Conservation (phyloP, 805 yeast genomes). For the Metschnikowia noctiluminum region DNA sequence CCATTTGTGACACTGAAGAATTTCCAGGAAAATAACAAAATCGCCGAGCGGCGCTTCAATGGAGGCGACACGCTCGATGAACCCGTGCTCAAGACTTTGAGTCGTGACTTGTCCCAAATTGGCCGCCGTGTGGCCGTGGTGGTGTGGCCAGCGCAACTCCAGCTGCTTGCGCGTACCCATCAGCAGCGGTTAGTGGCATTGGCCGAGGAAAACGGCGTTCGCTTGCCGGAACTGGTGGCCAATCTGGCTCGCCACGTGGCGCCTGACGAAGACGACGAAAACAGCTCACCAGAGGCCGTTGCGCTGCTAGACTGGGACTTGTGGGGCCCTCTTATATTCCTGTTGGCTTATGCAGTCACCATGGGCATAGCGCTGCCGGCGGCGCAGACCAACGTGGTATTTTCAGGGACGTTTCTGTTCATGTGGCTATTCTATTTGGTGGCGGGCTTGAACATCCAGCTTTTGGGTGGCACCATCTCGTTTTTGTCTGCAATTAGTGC, state of each 20-base stretch:
- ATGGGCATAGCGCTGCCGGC: conserved; percentile 47
- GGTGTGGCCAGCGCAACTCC: conserved; percentile 44
- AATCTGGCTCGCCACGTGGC: conserved; percentile 27
- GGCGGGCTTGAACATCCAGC: conserved; percentile 62
- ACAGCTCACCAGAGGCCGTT: conserved; percentile 8
- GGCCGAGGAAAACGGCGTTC: conserved; percentile 35
- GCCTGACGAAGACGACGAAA: conserved; percentile 10
- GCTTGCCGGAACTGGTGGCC: conserved; percentile 33
- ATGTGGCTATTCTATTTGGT: conserved; percentile 61
- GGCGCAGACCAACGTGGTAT: conserved; percentile 47
- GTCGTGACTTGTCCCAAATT: conserved; percentile 36
- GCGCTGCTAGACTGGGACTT: conserved; percentile 52
- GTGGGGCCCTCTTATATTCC: conserved; percentile 71
- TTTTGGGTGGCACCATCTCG: conserved; percentile 59
- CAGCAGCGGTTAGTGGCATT: conserved; percentile 32
- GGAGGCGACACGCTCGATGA: conserved; percentile 76
- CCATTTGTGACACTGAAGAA: conserved; percentile 15
- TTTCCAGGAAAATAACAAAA: conserved; percentile 14
- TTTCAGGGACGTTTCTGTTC: conserved; percentile 60
- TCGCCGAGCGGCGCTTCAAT: conserved; percentile 49
- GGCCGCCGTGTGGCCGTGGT: conserved; percentile 36
- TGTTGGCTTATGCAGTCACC: conserved; percentile 51
- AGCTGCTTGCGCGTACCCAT: conserved; percentile 33
- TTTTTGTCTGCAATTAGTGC: conserved; percentile 67
- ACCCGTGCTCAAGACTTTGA: conserved; percentile 56